These are phyloP conservation scores for Spizellomyces punctatus DNA, from an alignment of 192 early-diverging fungal species.

Conservation along the genomic window DNA sequence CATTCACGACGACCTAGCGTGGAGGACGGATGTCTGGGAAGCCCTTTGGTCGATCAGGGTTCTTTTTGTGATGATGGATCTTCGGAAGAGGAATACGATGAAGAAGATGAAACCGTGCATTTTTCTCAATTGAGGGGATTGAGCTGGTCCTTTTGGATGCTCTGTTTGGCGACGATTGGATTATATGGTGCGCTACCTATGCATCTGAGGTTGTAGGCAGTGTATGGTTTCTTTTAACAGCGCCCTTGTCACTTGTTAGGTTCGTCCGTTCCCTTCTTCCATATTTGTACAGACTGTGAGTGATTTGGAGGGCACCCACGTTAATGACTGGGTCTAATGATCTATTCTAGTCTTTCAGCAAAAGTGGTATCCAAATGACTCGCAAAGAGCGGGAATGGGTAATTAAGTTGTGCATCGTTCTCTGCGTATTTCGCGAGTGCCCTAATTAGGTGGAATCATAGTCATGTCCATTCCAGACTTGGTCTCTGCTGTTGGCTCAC, in stretches of 20 bases:
- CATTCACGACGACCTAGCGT: not conserved
- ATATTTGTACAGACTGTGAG: conserved; percentile 64
- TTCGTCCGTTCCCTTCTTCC: conserved; percentile 62
- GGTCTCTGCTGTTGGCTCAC: conserved; percentile 61
- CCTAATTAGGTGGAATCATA: not conserved
- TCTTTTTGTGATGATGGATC: not conserved
- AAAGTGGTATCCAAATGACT: conserved; percentile 60
- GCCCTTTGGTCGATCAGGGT: not conserved
- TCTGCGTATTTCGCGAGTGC: conserved; percentile 5
- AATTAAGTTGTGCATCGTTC: conserved; percentile 35
- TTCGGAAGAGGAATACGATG: conserved; percentile 40
- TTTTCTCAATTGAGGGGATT: conserved; percentile 38
- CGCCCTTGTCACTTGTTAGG: not conserved
- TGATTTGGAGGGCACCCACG: not conserved
- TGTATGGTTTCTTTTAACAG: not conserved
- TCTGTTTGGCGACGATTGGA: conserved; percentile 52
- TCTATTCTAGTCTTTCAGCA: conserved; percentile 55
- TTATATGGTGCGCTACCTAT: conserved; percentile 42
- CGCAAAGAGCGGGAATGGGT: conserved; percentile 51
- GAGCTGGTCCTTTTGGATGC: conserved; percentile 48
- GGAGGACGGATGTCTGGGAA: not conserved
- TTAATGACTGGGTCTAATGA: not conserved
- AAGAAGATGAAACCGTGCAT: conserved; percentile 49
- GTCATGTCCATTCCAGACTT: conserved; percentile 68
- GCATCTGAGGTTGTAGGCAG: conserved; percentile 4